A percentile compares a stretch with the other conserved stretches of the same genome.
These are phyloP conservation scores for Xylariaceae sp. DNA, from an alignment of 2,329 filamentous ascomycete species.

Conservation along the genomic window DNA sequence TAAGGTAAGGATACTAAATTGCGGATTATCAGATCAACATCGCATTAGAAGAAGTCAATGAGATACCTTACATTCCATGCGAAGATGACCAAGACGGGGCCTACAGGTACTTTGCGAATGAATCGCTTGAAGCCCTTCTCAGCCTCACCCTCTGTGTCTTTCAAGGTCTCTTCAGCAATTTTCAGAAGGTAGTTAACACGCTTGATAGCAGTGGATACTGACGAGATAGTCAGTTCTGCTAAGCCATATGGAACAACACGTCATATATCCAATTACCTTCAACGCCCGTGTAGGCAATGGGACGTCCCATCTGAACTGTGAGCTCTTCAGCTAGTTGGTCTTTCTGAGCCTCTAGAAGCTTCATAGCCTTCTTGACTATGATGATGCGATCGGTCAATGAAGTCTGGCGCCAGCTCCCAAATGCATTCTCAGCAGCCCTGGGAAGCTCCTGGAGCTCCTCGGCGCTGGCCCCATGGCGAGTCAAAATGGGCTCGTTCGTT, in stretches of 20 bases:
- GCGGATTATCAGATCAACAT: slow-evolving; percentile 11
- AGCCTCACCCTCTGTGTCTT: slow-evolving; percentile 75
- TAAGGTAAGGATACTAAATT: slow-evolving; percentile 83
- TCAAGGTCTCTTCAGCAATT: slow-evolving; percentile 73
- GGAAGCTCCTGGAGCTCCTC: slow-evolving; percentile 70
- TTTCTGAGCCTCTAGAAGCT: slow-evolving; percentile 64
- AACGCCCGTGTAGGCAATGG: slow-evolving; percentile 79
- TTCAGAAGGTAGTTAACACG: slow-evolving; percentile 82
- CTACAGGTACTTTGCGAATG: slow-evolving; percentile 82
- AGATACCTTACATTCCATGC: slow-evolving; percentile 79
- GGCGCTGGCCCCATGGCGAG: slow-evolving; percentile 68
- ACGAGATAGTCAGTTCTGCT: slow-evolving; percentile 8
- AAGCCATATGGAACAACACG: background rate
- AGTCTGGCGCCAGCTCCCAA: slow-evolving; percentile 72
- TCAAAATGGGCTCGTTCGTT: slow-evolving; percentile 80
- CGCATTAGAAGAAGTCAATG: background rate
- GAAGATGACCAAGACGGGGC: slow-evolving; percentile 84
- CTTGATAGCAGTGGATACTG: slow-evolving; percentile 75
- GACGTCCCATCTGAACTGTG: slow-evolving; percentile 92
- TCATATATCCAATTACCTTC: slow-evolving; percentile 44
- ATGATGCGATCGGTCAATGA: slow-evolving; percentile 69
- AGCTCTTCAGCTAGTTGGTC: slow-evolving; percentile 81
- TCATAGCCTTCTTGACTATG: slow-evolving; percentile 76
- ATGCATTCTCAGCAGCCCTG: slow-evolving; percentile 67
- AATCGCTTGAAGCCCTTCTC: slow-evolving; percentile 89